Base-by-base conservation (phyloP, 805 yeast genomes). In the Blastobotrys muscicola region DNA sequence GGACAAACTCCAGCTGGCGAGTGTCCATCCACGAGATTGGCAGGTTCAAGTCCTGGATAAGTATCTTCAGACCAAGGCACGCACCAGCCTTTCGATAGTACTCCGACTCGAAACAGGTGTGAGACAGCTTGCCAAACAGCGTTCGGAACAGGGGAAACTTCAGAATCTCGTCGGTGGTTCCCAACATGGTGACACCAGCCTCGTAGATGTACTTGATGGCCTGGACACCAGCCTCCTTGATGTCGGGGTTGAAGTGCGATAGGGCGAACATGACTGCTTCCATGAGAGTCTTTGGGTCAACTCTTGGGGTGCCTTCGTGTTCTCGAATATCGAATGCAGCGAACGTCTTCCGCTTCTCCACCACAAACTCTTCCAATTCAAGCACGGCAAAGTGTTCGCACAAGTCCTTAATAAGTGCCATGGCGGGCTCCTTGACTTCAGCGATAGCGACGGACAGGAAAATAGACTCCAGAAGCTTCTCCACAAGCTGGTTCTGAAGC, bases 51-150 rank as follows among this genome's bases (percentile, higher is more conserved):
- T 82, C 92, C 36, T 74, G 72, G 33, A 86, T 70, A 68, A 90
- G 69, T 1, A 86, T 76, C 50, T 76, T 71, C 39, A 92, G 68
- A 15, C 98, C 97, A 23, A 84, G 57, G 33, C 90, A 80, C 33
- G 97, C 97, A 6, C 97, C 97, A 7, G 85, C 70, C 53, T 92
- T 92, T 30, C 80, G 73, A 59, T 83, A 85, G 63, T 84, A 90
- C 31, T 78, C 81, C 60, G 85, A 95, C 49, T 85, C 94, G 58
- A 84, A 92, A 64, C 97, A 89, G 37, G 85, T 75, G 57, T 94
- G 99, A 36, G 92, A 79, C 55, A 94, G 82, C 42, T 80, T 81
- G 41, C 85, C 80, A 51, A 85, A 79, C 68, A 90, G 68, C 5
- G 81, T 72, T 46, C 92, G 74, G 50, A 87, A 74, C 32, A 87